Conservation (phyloP, 345 rosid species). For the Gossypioides kirkii region DNA sequence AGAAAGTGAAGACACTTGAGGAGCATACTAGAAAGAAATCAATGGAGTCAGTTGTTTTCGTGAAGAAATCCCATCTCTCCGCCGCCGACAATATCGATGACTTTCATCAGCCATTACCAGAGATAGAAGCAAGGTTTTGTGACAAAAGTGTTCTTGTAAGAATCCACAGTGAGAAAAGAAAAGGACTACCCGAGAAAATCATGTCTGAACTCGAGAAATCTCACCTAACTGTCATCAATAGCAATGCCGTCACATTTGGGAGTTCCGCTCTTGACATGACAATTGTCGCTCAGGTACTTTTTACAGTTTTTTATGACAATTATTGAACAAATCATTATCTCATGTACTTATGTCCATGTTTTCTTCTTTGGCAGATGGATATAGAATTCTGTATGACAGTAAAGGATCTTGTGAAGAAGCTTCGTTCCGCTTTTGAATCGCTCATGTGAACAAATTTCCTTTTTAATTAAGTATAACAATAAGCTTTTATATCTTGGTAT, state of each 20-base stretch:
- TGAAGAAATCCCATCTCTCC: constrained; percentile 60
- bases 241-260: constrained; percentile 70
- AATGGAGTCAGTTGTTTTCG: constrained; percentile 62
- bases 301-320: not conserved
- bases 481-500: not conserved
- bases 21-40: constrained; percentile 56
- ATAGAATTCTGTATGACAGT: constrained; percentile 50
- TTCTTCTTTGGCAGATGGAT: constrained; percentile 57
- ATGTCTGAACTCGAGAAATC: constrained; percentile 61
- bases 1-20: constrained; percentile 62
- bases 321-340: not conserved
- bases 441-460: constrained; percentile 35
- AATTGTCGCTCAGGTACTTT: constrained; percentile 61
- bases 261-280: constrained; percentile 58
- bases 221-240: constrained; percentile 46
- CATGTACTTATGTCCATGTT: not conserved
- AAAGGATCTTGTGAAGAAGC: constrained; percentile 66
- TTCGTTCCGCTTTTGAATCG: constrained; percentile 40
- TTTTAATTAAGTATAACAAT: not conserved
- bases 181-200: constrained; percentile 51
- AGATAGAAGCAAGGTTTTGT: constrained; percentile 71
- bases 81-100: constrained; percentile 33
- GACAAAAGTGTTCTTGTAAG: constrained; percentile 63
- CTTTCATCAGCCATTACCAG: constrained; percentile 49
- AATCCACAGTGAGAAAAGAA: constrained; percentile 74